Conservation (phyloP, 768 basidiomycete species). For the Hygrocybe punicea region DNA sequence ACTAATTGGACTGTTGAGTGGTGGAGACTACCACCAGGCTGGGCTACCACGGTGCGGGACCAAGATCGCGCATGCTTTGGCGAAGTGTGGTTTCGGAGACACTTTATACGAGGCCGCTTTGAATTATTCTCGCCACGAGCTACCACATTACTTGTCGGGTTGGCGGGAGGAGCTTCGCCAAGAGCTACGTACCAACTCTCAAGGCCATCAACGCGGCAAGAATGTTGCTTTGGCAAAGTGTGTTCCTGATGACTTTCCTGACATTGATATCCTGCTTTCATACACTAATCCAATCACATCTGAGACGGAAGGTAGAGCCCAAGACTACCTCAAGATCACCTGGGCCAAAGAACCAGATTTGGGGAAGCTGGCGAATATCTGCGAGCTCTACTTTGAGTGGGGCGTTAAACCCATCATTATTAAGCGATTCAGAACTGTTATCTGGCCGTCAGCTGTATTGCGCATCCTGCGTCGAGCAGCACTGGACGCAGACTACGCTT, state of each 20-base stretch:
- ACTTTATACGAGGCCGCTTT: slow-evolving; percentile 58
- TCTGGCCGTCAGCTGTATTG: slow-evolving; percentile 74
- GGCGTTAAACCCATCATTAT: slow-evolving; percentile 78
- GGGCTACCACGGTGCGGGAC: slow-evolving; percentile 68
- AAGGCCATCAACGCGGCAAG: slow-evolving; percentile 61
- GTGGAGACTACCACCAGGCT: slow-evolving; percentile 83
- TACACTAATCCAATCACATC: slow-evolving; percentile 79
- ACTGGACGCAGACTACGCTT: slow-evolving; percentile 43
- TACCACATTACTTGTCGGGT: slow-evolving; percentile 51
- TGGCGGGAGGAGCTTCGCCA: slow-evolving; percentile 64
- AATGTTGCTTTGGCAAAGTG: slow-evolving; percentile 59
- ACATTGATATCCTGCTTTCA: slow-evolving; percentile 67
- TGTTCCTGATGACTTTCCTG: slow-evolving; percentile 66
- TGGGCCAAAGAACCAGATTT: slow-evolving; percentile 65
- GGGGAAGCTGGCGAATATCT: slow-evolving; percentile 67
- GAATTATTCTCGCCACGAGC: slow-evolving; percentile 40
- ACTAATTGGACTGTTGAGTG: slow-evolving; percentile 79
- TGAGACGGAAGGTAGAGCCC: slow-evolving; percentile 49
- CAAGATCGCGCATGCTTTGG: slow-evolving; percentile 71
- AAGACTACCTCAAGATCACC: slow-evolving; percentile 36
- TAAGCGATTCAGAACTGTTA: slow-evolving; percentile 76
- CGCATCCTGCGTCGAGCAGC: slow-evolving; percentile 67
- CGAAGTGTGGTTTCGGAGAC: slow-evolving; percentile 78
- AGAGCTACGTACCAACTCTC: slow-evolving; percentile 68
- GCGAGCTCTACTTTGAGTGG: slow-evolving; percentile 92